These are phyloP conservation scores for Colletotrichum australisinense DNA, from an alignment of 2,329 filamentous ascomycete species.

Conservation along the genomic window DNA sequence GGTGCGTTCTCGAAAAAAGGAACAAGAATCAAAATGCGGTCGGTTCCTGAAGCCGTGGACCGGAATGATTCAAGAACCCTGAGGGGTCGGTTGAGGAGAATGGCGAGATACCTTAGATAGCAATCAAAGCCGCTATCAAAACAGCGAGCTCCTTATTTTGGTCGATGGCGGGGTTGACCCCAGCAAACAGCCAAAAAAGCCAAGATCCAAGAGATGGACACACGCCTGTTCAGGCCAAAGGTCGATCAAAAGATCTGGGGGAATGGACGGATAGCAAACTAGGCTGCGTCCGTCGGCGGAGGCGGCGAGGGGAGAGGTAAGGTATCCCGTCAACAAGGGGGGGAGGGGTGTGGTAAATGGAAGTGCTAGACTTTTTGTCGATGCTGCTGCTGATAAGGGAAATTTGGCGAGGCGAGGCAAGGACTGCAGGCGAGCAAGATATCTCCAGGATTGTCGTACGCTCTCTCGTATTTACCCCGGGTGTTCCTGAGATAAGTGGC, in stretches of 20 bases:
- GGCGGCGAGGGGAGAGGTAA: slow-evolving; percentile 24
- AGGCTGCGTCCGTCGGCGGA: slow-evolving; percentile 33
- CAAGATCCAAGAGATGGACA: slow-evolving; percentile 22
- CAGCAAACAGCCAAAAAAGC: slow-evolving; percentile 22
- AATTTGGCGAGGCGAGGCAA: slow-evolving; percentile 12
- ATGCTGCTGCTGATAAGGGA: slow-evolving; percentile 30
- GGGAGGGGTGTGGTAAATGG: slow-evolving; percentile 3
- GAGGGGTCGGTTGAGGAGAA: slow-evolving; percentile 32
- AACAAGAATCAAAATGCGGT: slow-evolving; percentile 27
- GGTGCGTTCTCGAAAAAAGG: slow-evolving; percentile 16
- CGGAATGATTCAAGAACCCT: slow-evolving; percentile 34
- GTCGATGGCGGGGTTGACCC: slow-evolving; percentile 32
- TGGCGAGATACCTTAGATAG: slow-evolving; percentile 33
- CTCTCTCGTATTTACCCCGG: slow-evolving; percentile 16
- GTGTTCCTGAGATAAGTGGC: slow-evolving; percentile 33
- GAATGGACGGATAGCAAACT: slow-evolving; percentile 26
- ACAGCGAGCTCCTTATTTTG: slow-evolving; percentile 31
- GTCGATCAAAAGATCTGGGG: slow-evolving; percentile 36
- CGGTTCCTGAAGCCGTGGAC: slow-evolving; percentile 2
- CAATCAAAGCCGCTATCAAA: slow-evolving; percentile 28
- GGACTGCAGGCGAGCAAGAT: background rate
- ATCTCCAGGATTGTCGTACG: slow-evolving; percentile 27
- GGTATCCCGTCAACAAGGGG: slow-evolving; percentile 3
- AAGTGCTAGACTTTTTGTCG: slow-evolving; percentile 4
- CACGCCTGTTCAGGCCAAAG: slow-evolving; percentile 13